Conservation (phyloP, 139 green algal genomes). For the Pycnococcus provasolii region DNA sequence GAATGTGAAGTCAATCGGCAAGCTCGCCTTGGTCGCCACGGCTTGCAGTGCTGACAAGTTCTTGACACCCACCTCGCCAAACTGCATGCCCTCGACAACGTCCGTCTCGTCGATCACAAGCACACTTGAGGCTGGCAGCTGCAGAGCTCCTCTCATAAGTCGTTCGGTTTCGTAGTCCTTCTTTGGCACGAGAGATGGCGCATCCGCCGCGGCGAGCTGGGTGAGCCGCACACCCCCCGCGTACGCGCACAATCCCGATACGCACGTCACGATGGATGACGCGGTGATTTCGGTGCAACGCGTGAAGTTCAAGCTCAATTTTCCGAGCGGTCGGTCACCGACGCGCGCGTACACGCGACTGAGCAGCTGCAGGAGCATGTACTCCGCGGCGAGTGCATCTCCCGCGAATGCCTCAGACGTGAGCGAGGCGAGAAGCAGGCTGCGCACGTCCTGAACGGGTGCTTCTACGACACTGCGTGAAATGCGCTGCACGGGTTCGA, state of each 20-base stretch:
- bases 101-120: conserved; percentile 15
- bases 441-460: too few relatives aligned
- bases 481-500: too few relatives aligned
- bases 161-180: conserved; percentile 20
- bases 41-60: conserved; percentile 9
- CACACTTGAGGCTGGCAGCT: conserved; percentile 2
- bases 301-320: conserved; percentile 11
- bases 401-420: background rate
- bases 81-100: background rate
- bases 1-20: too few relatives aligned
- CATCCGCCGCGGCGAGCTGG: background rate
- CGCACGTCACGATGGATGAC: background rate
- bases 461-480: too few relatives aligned
- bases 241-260: background rate
- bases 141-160: conserved; percentile 8
- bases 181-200: background rate
- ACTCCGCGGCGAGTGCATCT: conserved; percentile 12
- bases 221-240: background rate
- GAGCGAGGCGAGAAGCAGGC: too few relatives aligned
- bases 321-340: background rate
- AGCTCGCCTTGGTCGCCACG: too few relatives aligned
- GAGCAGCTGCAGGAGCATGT: conserved; percentile 5
- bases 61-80: conserved; percentile 5
- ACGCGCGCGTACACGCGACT: background rate
- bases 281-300: background rate